Evolutionary conservation across 805 yeast species (phyloP).

Genomic region (Metschnikowia cerradonensis): DNA sequence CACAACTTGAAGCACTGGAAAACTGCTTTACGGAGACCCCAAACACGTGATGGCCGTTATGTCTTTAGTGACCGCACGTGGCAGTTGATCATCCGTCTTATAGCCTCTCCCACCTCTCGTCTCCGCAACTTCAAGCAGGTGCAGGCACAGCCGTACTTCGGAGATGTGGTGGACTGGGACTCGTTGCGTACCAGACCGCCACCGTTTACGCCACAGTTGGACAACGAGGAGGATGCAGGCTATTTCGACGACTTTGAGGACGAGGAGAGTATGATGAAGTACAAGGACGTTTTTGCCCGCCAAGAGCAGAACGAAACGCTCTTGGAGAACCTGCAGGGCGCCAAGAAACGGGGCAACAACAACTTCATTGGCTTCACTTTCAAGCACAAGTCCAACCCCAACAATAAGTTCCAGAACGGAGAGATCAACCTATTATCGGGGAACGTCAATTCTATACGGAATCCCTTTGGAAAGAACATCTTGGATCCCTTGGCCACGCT

Average conservation of each 20-base stretch:
- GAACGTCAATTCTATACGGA: slow-evolving; percentile 11
- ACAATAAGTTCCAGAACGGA: slow-evolving; percentile 40
- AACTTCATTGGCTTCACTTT: slow-evolving; percentile 94
- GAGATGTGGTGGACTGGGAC: slow-evolving; percentile 72
- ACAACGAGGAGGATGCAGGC: slow-evolving; percentile 97
- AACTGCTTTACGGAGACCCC: slow-evolving; percentile 82
- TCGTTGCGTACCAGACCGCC: slow-evolving; percentile 68
- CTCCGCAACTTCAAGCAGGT: slow-evolving; percentile 78
- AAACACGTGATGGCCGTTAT: slow-evolving; percentile 82
- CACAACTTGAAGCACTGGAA: slow-evolving; percentile 91
- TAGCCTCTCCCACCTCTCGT: slow-evolving; percentile 75
- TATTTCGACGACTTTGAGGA: slow-evolving; percentile 96
- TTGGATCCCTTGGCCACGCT: slow-evolving; percentile 44
- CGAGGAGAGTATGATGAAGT: slow-evolving; percentile 95
- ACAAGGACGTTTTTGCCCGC: slow-evolving; percentile 94
- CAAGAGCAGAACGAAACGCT: slow-evolving; percentile 78
- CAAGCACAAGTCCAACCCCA: slow-evolving; percentile 70
- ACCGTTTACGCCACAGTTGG: slow-evolving; percentile 95
- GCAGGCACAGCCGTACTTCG: slow-evolving; percentile 72
- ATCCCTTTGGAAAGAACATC: slow-evolving; percentile 21
- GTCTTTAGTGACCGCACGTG: slow-evolving; percentile 96
- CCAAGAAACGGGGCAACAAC: slow-evolving; percentile 42
- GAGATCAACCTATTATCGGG: slow-evolving; percentile 35
- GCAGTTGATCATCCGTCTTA: slow-evolving; percentile 75
- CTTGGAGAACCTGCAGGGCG: slow-evolving; percentile 49